Conservation (phyloP, 441 rosid species). For the Corymbia calophylla region DNA sequence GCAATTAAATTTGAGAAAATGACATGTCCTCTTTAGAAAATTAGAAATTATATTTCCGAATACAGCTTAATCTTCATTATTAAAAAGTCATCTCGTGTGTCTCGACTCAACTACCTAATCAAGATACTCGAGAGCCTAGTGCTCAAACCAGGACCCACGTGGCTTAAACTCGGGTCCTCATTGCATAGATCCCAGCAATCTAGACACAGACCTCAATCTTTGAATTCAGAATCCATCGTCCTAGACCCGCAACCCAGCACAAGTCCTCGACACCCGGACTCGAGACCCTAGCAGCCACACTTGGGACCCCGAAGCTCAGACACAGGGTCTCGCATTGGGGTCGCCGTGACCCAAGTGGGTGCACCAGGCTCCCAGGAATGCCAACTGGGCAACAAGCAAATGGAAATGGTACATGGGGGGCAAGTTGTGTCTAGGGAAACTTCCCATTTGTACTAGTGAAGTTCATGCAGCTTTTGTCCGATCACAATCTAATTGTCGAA, state of each 20-base stretch:
- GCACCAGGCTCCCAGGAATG: neutral
- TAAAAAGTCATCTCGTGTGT: neutral
- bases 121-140: neutral
- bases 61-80: neutral
- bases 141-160: fast-evolving
- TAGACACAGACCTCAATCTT: fast-evolving
- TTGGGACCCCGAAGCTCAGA: neutral
- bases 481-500: neutral
- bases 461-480: neutral
- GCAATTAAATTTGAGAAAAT: neutral
- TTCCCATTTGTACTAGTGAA: neutral
- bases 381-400: neutral
- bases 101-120: neutral
- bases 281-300: neutral
- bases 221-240: neutral
- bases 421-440: neutral
- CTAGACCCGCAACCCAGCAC: neutral
- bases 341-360: neutral
- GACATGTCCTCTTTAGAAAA: neutral
- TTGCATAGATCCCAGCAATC: neutral
- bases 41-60: neutral
- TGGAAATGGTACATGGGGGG: neutral
- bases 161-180: neutral
- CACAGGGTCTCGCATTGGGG: neutral
- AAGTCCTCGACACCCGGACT: neutral